A percentile compares a stretch with the other conserved stretches of the same genome.
These are phyloP conservation scores for Suhomyces emberorum DNA, from an alignment of 805 yeast species.

Conservation along the genomic window DNA sequence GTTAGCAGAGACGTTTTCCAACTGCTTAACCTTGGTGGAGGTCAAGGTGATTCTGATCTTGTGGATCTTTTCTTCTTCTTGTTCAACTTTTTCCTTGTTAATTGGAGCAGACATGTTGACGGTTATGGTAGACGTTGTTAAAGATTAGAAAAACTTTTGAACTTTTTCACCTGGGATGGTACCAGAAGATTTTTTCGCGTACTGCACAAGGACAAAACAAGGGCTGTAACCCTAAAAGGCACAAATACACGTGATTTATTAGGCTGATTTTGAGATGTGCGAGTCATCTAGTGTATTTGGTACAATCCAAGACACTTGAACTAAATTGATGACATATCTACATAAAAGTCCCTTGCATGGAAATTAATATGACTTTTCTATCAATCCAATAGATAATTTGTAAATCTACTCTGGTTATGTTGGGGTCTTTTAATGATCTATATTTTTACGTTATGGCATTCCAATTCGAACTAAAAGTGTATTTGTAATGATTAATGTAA, in stretches of 20 bases:
- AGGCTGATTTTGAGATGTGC: too few species aligned
- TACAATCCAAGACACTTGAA: too few species aligned
- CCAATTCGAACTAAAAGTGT: too few species aligned
- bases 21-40: conserved; percentile 97
- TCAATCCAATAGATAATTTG: too few species aligned
- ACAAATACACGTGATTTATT: conserved; percentile 1
- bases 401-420: too few species aligned
- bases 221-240: conserved; percentile 8
- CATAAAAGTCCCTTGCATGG: too few species aligned
- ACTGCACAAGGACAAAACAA: conserved; percentile 1
- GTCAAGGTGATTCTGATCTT: conserved; percentile 99
- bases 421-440: too few species aligned
- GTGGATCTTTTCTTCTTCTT: conserved; percentile 80
- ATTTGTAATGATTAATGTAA: too few species aligned
- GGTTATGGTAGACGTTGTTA: conserved; percentile 36
- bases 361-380: too few species aligned
- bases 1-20: conserved; percentile 93
- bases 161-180: conserved; percentile 5
- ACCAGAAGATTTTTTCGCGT: conserved; percentile 3
- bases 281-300: too few species aligned
- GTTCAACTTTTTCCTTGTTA: conserved; percentile 78
- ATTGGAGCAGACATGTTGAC: conserved; percentile 68
- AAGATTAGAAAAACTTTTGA: conserved; percentile 10
- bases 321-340: too few species aligned
- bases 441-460: too few species aligned